phyloP scores from a whole-genome alignment of 1,284 basidiomycete species.

The Flammula alnicola region DNA sequence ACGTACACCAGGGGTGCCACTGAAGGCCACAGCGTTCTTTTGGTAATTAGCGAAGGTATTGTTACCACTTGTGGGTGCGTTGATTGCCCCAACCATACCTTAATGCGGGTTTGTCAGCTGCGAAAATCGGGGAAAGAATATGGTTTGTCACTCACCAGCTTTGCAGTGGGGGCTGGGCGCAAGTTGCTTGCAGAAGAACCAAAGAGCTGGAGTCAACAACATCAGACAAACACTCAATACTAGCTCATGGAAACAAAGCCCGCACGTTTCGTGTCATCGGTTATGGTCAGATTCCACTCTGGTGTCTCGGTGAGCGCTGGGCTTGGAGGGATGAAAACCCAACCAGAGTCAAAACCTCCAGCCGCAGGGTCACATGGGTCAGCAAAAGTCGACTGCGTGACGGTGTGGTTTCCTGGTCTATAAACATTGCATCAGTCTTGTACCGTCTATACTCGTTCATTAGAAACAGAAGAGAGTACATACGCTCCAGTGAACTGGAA shows the following conservation, averaged over 20 bases:
- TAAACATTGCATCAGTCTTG: neutral
- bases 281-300: constrained; percentile 52
- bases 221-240: constrained; percentile 5
- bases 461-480: constrained; percentile 20
- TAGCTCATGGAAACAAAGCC: constrained; percentile 1
- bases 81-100: constrained; percentile 58
- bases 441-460: neutral
- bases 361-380: constrained; percentile 49
- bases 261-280: constrained; percentile 45
- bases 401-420: constrained; percentile 55
- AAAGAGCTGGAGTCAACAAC: constrained; percentile 48
- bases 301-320: constrained; percentile 29
- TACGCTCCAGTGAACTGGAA: constrained; percentile 52
- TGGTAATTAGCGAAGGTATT: constrained; percentile 52
- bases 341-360: constrained; percentile 62
- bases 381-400: constrained; percentile 60
- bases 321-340: constrained; percentile 38
- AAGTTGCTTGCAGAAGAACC: constrained; percentile 66
- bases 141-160: constrained; percentile 43
- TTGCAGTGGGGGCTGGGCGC: constrained; percentile 48
- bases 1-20: constrained; percentile 30
- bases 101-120: neutral
- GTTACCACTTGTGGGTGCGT: constrained; percentile 51
- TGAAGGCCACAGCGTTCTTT: constrained; percentile 36
- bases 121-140: neutral